Conservation (phyloP, 768 basidiomycete genomes). For the Termitomyces eurrhizus region DNA sequence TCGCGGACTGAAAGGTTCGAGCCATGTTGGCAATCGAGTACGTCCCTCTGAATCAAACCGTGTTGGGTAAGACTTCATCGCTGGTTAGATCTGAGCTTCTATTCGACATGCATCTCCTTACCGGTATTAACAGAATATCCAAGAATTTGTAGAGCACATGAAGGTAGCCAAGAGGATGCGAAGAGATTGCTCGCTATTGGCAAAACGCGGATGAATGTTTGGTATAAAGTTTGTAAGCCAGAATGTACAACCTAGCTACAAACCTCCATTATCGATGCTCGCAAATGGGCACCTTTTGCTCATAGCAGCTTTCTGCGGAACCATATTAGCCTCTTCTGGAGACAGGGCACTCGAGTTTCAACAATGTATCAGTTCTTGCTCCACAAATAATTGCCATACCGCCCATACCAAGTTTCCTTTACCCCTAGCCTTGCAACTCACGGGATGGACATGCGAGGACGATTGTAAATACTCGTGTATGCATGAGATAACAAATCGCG, state of each 20-base stretch:
- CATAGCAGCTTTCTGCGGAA: constrained; percentile 1
- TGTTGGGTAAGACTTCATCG: background rate
- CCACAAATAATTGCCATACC: constrained; percentile 32
- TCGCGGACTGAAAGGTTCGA: constrained; percentile 44
- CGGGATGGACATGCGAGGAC: constrained; percentile 84
- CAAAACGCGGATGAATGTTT: background rate
- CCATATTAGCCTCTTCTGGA: constrained; percentile 50
- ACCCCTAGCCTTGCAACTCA: constrained; percentile 56
- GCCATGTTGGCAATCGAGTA: constrained; percentile 26
- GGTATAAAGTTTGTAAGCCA: background rate
- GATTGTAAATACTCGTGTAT: constrained; percentile 91
- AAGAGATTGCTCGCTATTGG: background rate
- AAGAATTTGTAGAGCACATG: background rate
- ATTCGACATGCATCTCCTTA: background rate
- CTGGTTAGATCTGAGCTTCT: background rate
- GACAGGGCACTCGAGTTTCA: constrained; percentile 54
- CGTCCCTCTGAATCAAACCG: background rate
- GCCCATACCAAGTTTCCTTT: constrained; percentile 27
- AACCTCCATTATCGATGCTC: constrained; percentile 1
- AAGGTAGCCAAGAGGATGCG: background rate
- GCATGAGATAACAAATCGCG: constrained; percentile 67
- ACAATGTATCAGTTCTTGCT: constrained; percentile 47
- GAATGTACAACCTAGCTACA: background rate
- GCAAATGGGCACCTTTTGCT: constrained; percentile 2
- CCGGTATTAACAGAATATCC: background rate